A percentile compares a stretch with the other conserved stretches of the same genome.
phyloP scores from a whole-genome alignment of 306 rosid species.

The Abrus pulchellus region DNA sequence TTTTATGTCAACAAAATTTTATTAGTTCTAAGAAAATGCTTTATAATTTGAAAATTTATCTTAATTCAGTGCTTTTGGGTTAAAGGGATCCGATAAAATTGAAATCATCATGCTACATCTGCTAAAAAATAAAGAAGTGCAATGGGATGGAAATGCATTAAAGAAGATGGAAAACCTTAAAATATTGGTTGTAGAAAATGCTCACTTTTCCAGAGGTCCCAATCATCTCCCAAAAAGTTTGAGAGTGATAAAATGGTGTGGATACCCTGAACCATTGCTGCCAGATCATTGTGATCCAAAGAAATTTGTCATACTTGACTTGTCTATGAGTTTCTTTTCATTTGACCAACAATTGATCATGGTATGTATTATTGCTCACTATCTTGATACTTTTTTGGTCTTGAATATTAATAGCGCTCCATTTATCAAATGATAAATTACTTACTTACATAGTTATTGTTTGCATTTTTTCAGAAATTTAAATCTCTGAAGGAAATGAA shows the following conservation, averaged over 20 bases:
- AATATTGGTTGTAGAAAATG: not conserved
- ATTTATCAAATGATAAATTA: not conserved
- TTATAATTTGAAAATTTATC: not conserved
- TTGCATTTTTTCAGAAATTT: constrained; percentile 27
- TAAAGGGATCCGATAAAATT: not conserved
- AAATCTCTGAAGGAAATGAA: not conserved
- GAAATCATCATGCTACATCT: not conserved
- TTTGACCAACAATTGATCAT: not conserved
- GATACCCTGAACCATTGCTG: not conserved
- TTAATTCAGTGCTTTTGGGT: not conserved
- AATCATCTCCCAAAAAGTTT: constrained; percentile 4
- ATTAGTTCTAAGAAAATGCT: not conserved
- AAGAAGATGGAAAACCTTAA: constrained; percentile 5
- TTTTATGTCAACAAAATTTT: not conserved
- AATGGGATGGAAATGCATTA: constrained; percentile 7
- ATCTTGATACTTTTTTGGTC: not conserved
- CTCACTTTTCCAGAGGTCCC: not conserved
- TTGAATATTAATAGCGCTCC: not conserved
- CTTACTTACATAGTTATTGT: not conserved
- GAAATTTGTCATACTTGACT: not conserved
- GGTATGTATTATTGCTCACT: not conserved
- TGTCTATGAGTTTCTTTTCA: not conserved
- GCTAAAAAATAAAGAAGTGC: not conserved
- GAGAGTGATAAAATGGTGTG: not conserved
- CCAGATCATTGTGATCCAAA: constrained; percentile 10